Evolutionary conservation across 495 filamentous ascomycete genomes (phyloP).

Genomic region (Tetracladium marchalianum): DNA sequence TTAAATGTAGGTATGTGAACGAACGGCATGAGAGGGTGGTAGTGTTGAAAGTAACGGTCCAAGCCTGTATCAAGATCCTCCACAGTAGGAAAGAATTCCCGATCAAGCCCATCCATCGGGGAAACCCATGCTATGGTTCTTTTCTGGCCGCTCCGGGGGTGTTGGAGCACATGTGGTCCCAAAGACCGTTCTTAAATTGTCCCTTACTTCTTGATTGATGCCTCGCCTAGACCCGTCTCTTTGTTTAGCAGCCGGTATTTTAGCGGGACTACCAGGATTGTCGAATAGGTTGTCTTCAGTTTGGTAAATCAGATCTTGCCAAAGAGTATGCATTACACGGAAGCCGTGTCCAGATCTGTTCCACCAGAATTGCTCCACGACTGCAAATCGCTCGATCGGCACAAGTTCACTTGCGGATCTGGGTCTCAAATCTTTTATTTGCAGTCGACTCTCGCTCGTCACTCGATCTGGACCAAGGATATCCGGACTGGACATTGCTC

Average conservation of each 20-base stretch:
- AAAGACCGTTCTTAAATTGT: constrained; percentile 32
- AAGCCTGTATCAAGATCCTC: constrained; percentile 48
- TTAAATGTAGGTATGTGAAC: constrained; percentile 42
- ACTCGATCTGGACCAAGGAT: background rate
- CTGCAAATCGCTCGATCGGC: constrained; percentile 36
- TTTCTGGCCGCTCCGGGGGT: too few species aligned
- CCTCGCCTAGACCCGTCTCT: constrained; percentile 34
- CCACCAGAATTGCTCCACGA: constrained; percentile 41
- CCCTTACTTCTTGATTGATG: constrained; percentile 38
- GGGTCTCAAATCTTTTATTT: constrained; percentile 22
- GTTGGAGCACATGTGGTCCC: constrained; percentile 8
- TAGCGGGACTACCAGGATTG: constrained; percentile 16
- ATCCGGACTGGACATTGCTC: too few species aligned
- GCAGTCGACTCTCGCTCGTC: constrained; percentile 1
- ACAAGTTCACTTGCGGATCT: constrained; percentile 28
- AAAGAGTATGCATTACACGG: constrained; percentile 38
- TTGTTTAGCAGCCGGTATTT: constrained; percentile 12
- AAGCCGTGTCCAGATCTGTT: constrained; percentile 32
- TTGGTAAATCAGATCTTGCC: constrained; percentile 34
- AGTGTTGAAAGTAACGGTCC: constrained; percentile 41
- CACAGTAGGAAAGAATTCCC: constrained; percentile 33
- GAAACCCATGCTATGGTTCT: constrained; percentile 9
- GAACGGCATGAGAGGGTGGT: constrained; percentile 41
- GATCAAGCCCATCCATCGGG: constrained; percentile 16
- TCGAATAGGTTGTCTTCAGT: constrained; percentile 37